A percentile compares a stretch with the other conserved stretches of the same genome.
Conservation (phyloP, 768 basidiomycete genomes). For the Lepiota brunneoincarnata region DNA sequence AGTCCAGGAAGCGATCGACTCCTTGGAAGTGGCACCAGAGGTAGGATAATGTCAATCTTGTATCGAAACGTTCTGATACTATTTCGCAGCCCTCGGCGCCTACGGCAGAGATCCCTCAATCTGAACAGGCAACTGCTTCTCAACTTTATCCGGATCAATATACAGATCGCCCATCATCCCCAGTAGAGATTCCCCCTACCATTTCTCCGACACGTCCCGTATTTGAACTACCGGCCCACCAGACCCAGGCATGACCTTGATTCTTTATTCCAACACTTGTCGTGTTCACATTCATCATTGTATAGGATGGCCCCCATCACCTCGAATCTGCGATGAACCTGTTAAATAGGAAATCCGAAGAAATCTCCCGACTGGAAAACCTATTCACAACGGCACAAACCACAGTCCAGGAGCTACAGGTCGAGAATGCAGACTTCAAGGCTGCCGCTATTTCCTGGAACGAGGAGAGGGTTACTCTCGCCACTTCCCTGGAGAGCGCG, state of each 20-base stretch:
- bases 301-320: conserved; percentile 25
- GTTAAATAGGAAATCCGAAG: conserved; percentile 51
- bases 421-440: conserved; percentile 18
- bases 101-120: conserved; percentile 10
- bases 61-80: background rate
- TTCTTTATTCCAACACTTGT: background rate
- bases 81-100: background rate
- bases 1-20: conserved; percentile 8
- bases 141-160: background rate
- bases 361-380: conserved; percentile 39
- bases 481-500: conserved; percentile 24
- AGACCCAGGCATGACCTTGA: background rate
- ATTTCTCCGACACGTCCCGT: conserved; percentile 1
- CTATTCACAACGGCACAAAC: conserved; percentile 21
- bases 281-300: background rate
- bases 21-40: conserved; percentile 13
- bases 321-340: conserved; percentile 40
- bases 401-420: conserved; percentile 19
- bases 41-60: background rate
- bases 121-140: background rate
- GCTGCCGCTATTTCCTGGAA: conserved; percentile 25
- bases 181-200: conserved; percentile 14
- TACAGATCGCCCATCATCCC: background rate
- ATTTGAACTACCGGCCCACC: background rate
- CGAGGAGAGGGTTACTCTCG: conserved; percentile 25